Evolutionary conservation across 306 rosid species (phyloP), one percentile per base, ranked within the genome.

Genomic region (Cicer judaicum): DNA sequence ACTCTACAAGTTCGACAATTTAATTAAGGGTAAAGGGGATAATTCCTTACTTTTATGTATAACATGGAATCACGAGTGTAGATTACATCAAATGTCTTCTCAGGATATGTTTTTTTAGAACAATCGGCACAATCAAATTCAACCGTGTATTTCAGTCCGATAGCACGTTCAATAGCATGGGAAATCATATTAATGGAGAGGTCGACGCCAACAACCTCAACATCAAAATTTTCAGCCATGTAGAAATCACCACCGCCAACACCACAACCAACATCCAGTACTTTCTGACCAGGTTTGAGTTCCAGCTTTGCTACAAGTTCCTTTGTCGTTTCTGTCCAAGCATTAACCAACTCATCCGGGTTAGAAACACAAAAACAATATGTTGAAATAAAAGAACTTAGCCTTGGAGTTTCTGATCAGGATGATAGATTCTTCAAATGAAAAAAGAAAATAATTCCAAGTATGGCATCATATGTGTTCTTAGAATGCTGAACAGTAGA

Each of bases 111-210:
- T 77, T 94, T 94, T 68, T 75, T 86, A 49, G 88, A 88, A 88
- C 99, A 94, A 83, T 94, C 99, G 7, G 88, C 96, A 7, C 91
- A 96, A 82, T 92, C 99, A 78, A 94, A 92, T 78, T 94, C 99
- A 5, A 92, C 95, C 1, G 85, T 40, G 55, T 83, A 92, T 54
- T 87, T 82, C 72, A 90, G 89, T 47, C 99, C 97, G 47, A 90
- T 90, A 5, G 99, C 89, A 2, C 87, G 89, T 65, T 94, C 99
- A 10, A 94, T 87, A 64, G 97, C 99, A 29, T 90, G 80, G 7
- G 99, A 94, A 50, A 94, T 86, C 99, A 94, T 92, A 74, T 94
- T 94, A 48, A 94, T 77, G 16, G 99, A 94, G 59, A 92, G 95
- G 84, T 94, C 99, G 49, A 94, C 87, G 49, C 96, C 99, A 19